Conservation (phyloP, 805 yeast species). For the Cyberlindnera sargentensis region DNA sequence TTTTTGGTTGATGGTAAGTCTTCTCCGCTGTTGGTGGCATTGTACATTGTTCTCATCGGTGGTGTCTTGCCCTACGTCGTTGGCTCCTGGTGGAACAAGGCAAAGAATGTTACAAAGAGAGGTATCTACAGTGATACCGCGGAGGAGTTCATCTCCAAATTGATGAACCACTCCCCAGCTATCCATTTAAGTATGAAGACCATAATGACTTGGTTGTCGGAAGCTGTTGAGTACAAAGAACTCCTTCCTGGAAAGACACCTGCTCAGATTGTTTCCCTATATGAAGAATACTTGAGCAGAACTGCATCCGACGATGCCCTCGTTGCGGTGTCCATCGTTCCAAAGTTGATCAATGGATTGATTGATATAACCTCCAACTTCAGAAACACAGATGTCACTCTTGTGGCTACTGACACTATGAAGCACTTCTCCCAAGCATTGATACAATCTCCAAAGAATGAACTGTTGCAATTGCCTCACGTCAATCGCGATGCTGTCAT, state of each 20-base stretch:
- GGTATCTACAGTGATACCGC: slow-evolving; percentile 88
- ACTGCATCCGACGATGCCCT: slow-evolving; percentile 32
- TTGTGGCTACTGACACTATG: slow-evolving; percentile 55
- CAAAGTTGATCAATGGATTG: slow-evolving; percentile 60
- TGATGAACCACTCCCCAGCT: slow-evolving; percentile 71
- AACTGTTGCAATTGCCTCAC: slow-evolving; percentile 75
- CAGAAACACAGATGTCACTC: slow-evolving; percentile 61
- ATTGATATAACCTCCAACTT: slow-evolving; percentile 78
- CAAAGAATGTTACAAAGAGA: slow-evolving; percentile 70
- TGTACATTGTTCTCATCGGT: slow-evolving; percentile 70
- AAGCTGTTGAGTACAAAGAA: slow-evolving; percentile 57
- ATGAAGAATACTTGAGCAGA: slow-evolving; percentile 56
- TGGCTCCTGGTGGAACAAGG: slow-evolving; percentile 84
- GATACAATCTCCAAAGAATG: slow-evolving; percentile 45
- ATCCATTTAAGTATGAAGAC: slow-evolving; percentile 49
- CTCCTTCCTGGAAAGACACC: slow-evolving; percentile 32
- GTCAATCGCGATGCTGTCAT: slow-evolving; percentile 43
- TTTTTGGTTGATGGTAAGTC: slow-evolving; percentile 80
- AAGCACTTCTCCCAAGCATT: slow-evolving; percentile 75
- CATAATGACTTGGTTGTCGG: slow-evolving; percentile 51
- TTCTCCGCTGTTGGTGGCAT: slow-evolving; percentile 54
- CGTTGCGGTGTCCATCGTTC: slow-evolving; percentile 54
- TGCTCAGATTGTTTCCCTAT: slow-evolving; percentile 42
- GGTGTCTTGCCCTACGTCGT: slow-evolving; percentile 74
- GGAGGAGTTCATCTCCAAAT: slow-evolving; percentile 57